Evolutionary conservation across 2,329 filamentous ascomycete genomes (phyloP), one percentile per base, ranked within the genome.

Genomic region (Eutypa lata): DNA sequence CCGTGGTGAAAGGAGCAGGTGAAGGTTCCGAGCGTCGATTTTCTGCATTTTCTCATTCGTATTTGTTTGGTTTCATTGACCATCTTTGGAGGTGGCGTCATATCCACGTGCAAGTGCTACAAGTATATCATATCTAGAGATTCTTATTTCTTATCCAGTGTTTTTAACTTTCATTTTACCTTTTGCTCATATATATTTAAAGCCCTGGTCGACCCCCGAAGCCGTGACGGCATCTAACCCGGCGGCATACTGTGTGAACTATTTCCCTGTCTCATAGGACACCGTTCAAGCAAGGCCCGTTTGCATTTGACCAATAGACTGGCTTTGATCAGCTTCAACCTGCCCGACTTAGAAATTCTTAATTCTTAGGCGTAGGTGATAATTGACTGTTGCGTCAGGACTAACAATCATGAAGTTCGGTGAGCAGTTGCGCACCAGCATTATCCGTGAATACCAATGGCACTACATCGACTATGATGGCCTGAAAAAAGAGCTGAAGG

Each of bases 381-480:
- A 19, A 28, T 28, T 24, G 69, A 45, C 21, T 28, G 13, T 28
- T n/a, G 6, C 67, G 68, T 33, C 81, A 79, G 44, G 80, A 81
- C 55, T 70, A 78, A 58, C 84, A 74, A 76, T 82, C 76, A 87
- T 87, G 84, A 87, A 87, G 81, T 99, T 97, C 80, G 94, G 94
- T 71, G 90, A 97, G 75, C 92, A 99, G 81, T 86, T 99, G 67
- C 91, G 91, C 60, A 93, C 91, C 66, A 97, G 92, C 70, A 83
- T 96, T 68, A 96, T 97, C 74, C 91, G 90, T 78, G 92, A 97
- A 76, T 99, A 95, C 77, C 87, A 92, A 72, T 96, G 92, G 87
- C 91, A 96, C 78, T 99, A 99, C 76, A 97, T 99, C 74, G 89
- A 91, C 75, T 99, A 99, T 76, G 92, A 97, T 71, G 90, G 88